A percentile compares a stretch with the other conserved stretches of the same genome.
Conservation (phyloP, 179 eudicot species). For the Beta lomatogona region DNA sequence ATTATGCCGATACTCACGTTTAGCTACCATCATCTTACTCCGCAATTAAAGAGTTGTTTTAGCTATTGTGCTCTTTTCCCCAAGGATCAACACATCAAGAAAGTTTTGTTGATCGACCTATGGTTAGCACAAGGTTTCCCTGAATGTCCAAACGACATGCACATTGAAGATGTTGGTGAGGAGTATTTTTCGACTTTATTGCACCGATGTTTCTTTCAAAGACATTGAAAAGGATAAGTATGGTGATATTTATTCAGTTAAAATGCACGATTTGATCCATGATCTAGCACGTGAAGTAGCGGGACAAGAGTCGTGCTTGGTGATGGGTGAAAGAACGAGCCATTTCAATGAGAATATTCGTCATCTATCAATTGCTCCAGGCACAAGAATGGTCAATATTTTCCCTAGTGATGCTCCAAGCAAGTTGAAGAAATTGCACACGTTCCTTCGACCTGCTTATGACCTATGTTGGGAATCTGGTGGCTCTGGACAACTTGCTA, state of each 20-base stretch:
- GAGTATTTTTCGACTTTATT: conserved; percentile 5
- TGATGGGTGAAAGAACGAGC: background rate
- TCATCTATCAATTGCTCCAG: background rate
- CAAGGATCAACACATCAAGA: background rate
- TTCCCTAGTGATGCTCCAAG: background rate
- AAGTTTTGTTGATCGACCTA: background rate
- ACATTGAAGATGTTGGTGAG: conserved; percentile 8
- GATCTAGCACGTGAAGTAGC: conserved; percentile 22
- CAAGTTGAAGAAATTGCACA: conserved; percentile 17
- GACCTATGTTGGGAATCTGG: background rate
- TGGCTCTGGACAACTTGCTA: background rate
- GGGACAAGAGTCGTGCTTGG: background rate
- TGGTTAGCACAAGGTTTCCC: conserved; percentile 26
- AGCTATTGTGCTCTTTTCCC: conserved; percentile 27
- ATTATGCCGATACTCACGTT: conserved; percentile 7
- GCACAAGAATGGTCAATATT: too few relatives aligned
- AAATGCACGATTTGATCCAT: conserved; percentile 23
- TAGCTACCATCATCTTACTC: conserved; percentile 14
- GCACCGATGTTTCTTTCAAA: conserved; percentile 12
- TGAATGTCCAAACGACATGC: background rate
- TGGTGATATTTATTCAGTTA: background rate
- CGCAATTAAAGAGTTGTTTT: conserved; percentile 22
- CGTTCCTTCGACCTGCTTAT: background rate
- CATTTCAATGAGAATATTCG: background rate
- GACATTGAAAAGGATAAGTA: background rate